Evolutionary conservation across 2,329 filamentous ascomycete genomes (phyloP).

Genomic region (Parastagonospora avenae): DNA sequence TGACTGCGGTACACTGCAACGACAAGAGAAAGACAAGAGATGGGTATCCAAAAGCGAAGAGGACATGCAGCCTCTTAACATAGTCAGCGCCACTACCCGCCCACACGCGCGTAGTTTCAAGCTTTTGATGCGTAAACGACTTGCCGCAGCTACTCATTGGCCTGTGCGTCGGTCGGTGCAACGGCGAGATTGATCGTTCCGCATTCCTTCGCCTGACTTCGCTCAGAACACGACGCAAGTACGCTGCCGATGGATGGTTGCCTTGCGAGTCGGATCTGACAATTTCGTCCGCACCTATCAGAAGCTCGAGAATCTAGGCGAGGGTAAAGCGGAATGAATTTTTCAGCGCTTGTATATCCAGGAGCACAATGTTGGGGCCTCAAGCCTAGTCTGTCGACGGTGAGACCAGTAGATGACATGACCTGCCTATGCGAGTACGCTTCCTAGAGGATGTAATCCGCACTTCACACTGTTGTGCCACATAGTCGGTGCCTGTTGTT

Average conservation of each 20-base stretch:
- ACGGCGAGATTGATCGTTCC: slow-evolving; percentile 6
- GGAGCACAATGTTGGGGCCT: too few relatives aligned
- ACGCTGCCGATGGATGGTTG: background rate
- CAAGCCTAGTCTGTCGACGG: too few relatives aligned
- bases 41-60: background rate
- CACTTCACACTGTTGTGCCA: too few relatives aligned
- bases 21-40: background rate
- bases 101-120: slow-evolving; percentile 20
- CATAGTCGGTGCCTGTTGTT: too few relatives aligned
- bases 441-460: too few relatives aligned
- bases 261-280: background rate
- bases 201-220: background rate
- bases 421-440: too few relatives aligned
- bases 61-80: background rate
- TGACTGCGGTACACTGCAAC: background rate
- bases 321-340: too few relatives aligned
- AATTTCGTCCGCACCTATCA: too few relatives aligned
- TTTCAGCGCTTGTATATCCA: too few relatives aligned
- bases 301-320: too few relatives aligned
- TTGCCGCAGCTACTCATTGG: background rate
- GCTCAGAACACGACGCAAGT: background rate
- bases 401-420: too few relatives aligned
- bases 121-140: slow-evolving; percentile 1
- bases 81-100: background rate
- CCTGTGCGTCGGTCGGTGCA: slow-evolving; percentile 4